phyloP scores from a whole-genome alignment of 2,329 filamentous ascomycete species.

The Colletotrichum tofieldiae region DNA sequence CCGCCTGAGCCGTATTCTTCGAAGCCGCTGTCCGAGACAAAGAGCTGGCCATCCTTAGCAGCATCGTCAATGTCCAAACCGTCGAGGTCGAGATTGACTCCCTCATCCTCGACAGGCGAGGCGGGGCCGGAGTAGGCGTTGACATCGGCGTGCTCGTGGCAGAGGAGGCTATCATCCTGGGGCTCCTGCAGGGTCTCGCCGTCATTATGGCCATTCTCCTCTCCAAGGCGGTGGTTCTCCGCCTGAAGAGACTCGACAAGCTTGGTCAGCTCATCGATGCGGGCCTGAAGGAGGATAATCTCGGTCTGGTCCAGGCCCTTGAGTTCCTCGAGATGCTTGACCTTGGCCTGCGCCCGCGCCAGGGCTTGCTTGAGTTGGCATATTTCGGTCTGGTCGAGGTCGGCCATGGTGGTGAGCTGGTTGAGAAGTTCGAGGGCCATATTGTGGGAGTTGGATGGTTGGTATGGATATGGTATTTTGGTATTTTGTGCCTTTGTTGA shows the following conservation, averaged over 20 bases:
- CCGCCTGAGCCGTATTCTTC: not conserved
- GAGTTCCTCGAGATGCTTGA: conserved; percentile 8
- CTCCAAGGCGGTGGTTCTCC: not conserved
- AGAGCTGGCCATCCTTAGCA: conserved; percentile 3
- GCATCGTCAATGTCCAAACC: conserved; percentile 6
- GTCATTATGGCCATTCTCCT: not conserved
- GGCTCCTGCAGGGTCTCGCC: not conserved
- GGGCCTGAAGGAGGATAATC: not conserved
- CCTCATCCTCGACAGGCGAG: not conserved
- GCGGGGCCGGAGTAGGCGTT: not conserved
- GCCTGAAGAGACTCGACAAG: not conserved
- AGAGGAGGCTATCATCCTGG: not conserved
- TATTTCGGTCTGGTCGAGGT: conserved; percentile 24
- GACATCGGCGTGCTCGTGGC: not conserved
- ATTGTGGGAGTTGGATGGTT: not conserved
- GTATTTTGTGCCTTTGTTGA: conserved; percentile 42
- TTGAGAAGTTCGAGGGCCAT: not conserved
- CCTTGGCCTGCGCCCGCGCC: not conserved
- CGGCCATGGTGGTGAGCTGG: not conserved
- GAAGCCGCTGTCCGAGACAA: conserved; percentile 14
- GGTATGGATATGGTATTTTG: conserved; percentile 35
- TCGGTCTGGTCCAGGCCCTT: conserved; percentile 6
- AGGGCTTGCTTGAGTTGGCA: conserved; percentile 15
- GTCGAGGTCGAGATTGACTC: not conserved
- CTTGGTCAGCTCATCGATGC: not conserved